phyloP scores from a whole-genome alignment of 2,329 filamentous ascomycete genomes.

The Fusarium austroafricanum region DNA sequence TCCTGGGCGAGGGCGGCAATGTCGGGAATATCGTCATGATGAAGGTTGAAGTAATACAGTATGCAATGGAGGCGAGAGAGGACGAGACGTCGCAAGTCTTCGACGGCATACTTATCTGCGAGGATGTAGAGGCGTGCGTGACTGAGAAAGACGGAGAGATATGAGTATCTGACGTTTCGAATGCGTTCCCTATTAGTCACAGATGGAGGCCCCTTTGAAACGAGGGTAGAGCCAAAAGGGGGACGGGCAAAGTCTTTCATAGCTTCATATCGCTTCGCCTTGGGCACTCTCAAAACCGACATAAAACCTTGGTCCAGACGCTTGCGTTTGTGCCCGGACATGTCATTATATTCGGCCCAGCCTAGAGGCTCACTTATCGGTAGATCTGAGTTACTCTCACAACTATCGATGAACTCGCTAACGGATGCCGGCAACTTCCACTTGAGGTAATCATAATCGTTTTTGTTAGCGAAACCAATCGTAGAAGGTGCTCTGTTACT shows the following conservation, averaged over 20 bases:
- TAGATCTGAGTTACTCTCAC: neutral
- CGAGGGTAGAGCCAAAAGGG: neutral
- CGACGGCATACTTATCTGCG: conserved; percentile 43
- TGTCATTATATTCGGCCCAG: neutral
- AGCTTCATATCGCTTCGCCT: conserved; percentile 25
- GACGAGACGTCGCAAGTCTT: conserved; percentile 28
- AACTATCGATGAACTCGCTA: neutral
- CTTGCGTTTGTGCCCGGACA: conserved; percentile 1
- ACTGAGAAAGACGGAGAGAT: conserved; percentile 34
- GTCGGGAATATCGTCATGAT: conserved; percentile 31
- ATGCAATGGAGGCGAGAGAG: conserved; percentile 37
- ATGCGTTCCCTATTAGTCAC: neutral
- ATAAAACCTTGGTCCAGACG: conserved; percentile 2
- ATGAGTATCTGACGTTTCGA: conserved; percentile 9
- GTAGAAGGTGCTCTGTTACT: neutral
- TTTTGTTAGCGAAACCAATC: neutral
- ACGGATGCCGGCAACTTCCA: conserved; percentile 22
- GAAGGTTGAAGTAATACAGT: conserved; percentile 29
- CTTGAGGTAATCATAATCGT: neutral
- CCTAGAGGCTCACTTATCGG: neutral
- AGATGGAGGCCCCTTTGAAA: neutral
- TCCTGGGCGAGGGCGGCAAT: conserved; percentile 29
- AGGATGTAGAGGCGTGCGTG: conserved; percentile 43
- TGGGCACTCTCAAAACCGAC: neutral
- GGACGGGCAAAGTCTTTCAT: conserved; percentile 24